These are phyloP conservation scores for Gossypium bickii DNA, from an alignment of 345 rosid species.

Conservation along the genomic window DNA sequence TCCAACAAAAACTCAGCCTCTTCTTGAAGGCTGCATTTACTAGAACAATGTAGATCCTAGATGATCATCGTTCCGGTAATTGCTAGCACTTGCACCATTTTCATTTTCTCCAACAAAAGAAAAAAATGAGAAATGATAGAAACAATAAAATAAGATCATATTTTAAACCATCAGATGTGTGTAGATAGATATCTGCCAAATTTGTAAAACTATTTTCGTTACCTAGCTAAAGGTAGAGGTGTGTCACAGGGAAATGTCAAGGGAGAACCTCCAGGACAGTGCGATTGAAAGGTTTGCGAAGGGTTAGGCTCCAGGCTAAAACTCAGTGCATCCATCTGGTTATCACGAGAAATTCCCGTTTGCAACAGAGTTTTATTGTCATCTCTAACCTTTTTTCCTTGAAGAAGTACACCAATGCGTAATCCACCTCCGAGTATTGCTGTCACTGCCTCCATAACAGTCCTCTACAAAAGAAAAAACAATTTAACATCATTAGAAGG, in stretches of 20 bases:
- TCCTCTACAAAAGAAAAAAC: conserved; percentile 48
- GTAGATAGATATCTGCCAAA: not conserved
- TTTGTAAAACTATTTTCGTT: conserved; percentile 1
- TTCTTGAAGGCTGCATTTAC: not conserved
- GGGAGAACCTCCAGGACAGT: conserved; percentile 41
- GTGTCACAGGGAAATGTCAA: conserved; percentile 33
- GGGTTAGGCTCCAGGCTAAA: conserved; percentile 84
- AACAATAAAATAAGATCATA: not conserved
- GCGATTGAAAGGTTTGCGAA: conserved; percentile 30
- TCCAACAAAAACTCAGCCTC: not conserved
- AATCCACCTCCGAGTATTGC: conserved; percentile 75
- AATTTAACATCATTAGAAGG: conserved; percentile 23
- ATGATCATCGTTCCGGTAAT: not conserved
- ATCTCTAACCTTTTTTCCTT: conserved; percentile 84
- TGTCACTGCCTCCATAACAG: conserved; percentile 85
- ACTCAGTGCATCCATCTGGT: conserved; percentile 58
- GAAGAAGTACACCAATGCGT: conserved; percentile 72
- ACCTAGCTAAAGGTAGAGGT: conserved; percentile 66
- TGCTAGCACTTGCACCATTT: not conserved
- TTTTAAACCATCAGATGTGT: not conserved
- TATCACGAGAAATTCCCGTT: conserved; percentile 63
- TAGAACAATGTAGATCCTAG: not conserved
- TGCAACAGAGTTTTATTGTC: conserved; percentile 77
- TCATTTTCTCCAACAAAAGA: not conserved
- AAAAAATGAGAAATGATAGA: not conserved